These are phyloP conservation scores for Stemphylium vesicarium DNA, from an alignment of 2,329 filamentous ascomycete species.

Conservation along the genomic window DNA sequence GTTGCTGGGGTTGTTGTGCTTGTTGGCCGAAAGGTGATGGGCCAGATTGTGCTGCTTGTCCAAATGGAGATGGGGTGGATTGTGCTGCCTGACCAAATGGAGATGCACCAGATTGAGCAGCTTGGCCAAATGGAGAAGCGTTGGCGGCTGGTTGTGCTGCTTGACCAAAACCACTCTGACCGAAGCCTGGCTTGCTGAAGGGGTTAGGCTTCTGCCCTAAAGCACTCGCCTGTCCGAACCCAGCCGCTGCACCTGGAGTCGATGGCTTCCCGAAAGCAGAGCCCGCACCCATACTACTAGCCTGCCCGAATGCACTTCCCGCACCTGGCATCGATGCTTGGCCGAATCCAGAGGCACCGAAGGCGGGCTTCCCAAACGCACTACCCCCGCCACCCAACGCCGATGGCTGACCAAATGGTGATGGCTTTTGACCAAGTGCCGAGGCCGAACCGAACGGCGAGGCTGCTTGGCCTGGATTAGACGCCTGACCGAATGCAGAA, in stretches of 20 bases:
- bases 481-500: slow-evolving; percentile 50
- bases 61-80: slow-evolving; percentile 31
- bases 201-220: slow-evolving; percentile 37
- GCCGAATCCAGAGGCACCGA: slow-evolving; percentile 46
- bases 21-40: slow-evolving; percentile 18
- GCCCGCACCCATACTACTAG: slow-evolving; percentile 21
- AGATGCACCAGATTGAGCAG: slow-evolving; percentile 40
- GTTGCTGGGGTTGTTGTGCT: slow-evolving; percentile 17
- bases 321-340: slow-evolving; percentile 44
- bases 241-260: slow-evolving; percentile 32
- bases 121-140: slow-evolving; percentile 41
- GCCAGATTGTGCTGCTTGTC: slow-evolving; percentile 21
- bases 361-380: slow-evolving; percentile 51
- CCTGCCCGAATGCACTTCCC: slow-evolving; percentile 30
- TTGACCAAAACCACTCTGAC: slow-evolving; percentile 52
- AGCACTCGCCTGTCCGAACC: slow-evolving; percentile 42
- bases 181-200: slow-evolving; percentile 52
- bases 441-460: slow-evolving; percentile 52
- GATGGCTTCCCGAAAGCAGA: slow-evolving; percentile 47
- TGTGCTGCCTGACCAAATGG: slow-evolving; percentile 36
- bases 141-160: slow-evolving; percentile 47
- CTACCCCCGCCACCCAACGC: slow-evolving; percentile 29
- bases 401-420: slow-evolving; percentile 42
- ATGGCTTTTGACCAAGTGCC: slow-evolving; percentile 25
- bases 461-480: slow-evolving; percentile 24